Evolutionary conservation across 2,329 filamentous ascomycete species (phyloP).

Genomic region (Beauveria pseudobassiana): DNA sequence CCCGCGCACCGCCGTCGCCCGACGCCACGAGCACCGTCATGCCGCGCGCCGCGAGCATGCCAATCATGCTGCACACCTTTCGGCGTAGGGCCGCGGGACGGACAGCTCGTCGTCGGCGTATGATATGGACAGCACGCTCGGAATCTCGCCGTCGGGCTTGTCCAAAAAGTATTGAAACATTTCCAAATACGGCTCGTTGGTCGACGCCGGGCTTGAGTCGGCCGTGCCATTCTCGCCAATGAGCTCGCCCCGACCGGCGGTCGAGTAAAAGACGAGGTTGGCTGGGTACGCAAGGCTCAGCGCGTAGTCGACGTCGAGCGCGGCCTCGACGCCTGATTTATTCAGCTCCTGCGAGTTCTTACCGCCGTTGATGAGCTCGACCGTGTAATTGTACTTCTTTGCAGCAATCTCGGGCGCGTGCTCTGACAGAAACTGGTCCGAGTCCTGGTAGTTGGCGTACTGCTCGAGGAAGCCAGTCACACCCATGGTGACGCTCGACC

Average conservation of each 20-base stretch:
- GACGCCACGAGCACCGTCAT: conserved; percentile 42
- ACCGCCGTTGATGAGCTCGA: conserved; percentile 35
- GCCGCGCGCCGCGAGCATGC: conserved; percentile 45
- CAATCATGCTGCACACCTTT: conserved; percentile 45
- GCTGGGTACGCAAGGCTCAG: conserved; percentile 38
- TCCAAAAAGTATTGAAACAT: conserved; percentile 43
- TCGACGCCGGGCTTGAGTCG: conserved; percentile 21
- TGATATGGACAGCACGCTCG: conserved; percentile 49
- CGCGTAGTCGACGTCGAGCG: conserved; percentile 41
- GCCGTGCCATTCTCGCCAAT: conserved; percentile 31
- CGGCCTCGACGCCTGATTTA: conserved; percentile 36
- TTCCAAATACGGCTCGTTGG: conserved; percentile 52
- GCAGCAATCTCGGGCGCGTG: conserved; percentile 29
- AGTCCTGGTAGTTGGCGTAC: conserved; percentile 37
- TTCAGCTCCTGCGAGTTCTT: conserved; percentile 33
- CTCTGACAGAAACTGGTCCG: conserved; percentile 29
- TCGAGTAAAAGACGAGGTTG: conserved; percentile 36
- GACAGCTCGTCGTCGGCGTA: conserved; percentile 53
- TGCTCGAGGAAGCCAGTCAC: conserved; percentile 44
- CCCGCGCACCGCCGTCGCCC: conserved; percentile 43
- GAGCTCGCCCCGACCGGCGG: conserved; percentile 36
- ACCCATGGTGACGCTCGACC: conserved; percentile 33
- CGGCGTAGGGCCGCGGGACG: conserved; percentile 44
- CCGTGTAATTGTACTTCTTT: conserved; percentile 31
- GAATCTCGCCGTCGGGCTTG: conserved; percentile 36